These are phyloP conservation scores for Wallacemonas sp. DNA, from an alignment of 208 protist species.

Conservation along the genomic window DNA sequence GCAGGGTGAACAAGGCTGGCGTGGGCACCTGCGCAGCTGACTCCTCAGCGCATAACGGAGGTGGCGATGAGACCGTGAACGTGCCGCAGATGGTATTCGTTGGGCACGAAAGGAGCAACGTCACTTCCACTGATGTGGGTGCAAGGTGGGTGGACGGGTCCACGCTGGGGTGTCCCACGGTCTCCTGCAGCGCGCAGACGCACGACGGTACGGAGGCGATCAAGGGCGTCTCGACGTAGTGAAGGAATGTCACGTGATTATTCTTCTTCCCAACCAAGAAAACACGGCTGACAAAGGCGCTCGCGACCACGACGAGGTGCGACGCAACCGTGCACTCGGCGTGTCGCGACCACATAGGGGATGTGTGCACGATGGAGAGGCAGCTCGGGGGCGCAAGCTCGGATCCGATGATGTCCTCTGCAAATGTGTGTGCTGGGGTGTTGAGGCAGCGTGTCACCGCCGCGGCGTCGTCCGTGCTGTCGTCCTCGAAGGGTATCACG, in stretches of 20 bases:
- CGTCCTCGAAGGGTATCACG: slow-evolving; percentile 32
- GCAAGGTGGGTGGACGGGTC: not conserved
- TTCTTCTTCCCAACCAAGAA: slow-evolving; percentile 13
- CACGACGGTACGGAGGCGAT: slow-evolving; percentile 41
- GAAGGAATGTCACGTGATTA: slow-evolving; percentile 26
- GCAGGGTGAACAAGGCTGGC: not conserved
- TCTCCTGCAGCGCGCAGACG: slow-evolving; percentile 33
- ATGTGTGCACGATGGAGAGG: slow-evolving; percentile 5
- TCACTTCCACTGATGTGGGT: slow-evolving; percentile 8
- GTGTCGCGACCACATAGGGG: not conserved
- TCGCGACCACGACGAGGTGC: slow-evolving; percentile 45
- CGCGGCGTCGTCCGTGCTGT: slow-evolving; percentile 38
- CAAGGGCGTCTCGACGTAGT: slow-evolving; percentile 42
- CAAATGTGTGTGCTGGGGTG: slow-evolving; percentile 29
- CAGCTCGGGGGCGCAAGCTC: slow-evolving; percentile 19
- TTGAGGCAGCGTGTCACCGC: slow-evolving; percentile 27
- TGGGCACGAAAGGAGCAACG: slow-evolving; percentile 26
- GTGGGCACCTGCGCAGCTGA: not conserved
- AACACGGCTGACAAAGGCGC: slow-evolving; percentile 49
- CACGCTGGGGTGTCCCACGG: not conserved
- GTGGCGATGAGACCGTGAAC: too few species aligned
- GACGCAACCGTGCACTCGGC: slow-evolving; percentile 2
- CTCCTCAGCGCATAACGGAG: too few species aligned
- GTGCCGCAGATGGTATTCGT: slow-evolving; percentile 23
- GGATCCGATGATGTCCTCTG: slow-evolving; percentile 1